These are phyloP conservation scores for Ogataea pini DNA, from an alignment of 805 yeast species.

Conservation along the genomic window DNA sequence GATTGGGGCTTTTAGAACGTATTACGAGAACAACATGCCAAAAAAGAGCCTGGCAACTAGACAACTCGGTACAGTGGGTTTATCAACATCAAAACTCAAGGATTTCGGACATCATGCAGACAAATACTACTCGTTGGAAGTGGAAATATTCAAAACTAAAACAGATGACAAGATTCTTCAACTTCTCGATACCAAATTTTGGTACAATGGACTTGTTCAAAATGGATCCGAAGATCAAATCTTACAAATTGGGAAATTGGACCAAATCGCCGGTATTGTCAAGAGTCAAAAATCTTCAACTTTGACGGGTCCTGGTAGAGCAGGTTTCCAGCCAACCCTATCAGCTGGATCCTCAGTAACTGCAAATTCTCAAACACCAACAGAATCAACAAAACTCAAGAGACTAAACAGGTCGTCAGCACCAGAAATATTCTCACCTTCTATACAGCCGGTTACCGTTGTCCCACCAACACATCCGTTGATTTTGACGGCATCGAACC, in stretches of 20 bases:
- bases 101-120: slow-evolving; percentile 75
- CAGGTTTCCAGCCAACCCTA: slow-evolving; percentile 5
- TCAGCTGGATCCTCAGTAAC: slow-evolving; percentile 10
- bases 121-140: slow-evolving; percentile 64
- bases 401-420: slow-evolving; percentile 8
- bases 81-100: slow-evolving; percentile 54
- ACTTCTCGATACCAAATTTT: slow-evolving; percentile 45
- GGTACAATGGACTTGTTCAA: slow-evolving; percentile 42
- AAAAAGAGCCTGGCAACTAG: slow-evolving; percentile 1
- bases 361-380: slow-evolving; percentile 3
- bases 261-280: slow-evolving; percentile 9
- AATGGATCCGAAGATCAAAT: slow-evolving; percentile 17
- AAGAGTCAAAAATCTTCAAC: slow-evolving; percentile 4
- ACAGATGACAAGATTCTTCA: slow-evolving; percentile 50
- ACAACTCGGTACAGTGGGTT: slow-evolving; percentile 15
- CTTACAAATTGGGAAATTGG: slow-evolving; percentile 14
- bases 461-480: background rate
- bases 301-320: background rate
- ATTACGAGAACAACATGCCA: slow-evolving; percentile 30
- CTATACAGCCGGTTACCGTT: slow-evolving; percentile 6
- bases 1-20: slow-evolving; percentile 87
- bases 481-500: slow-evolving; percentile 5
- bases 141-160: slow-evolving; percentile 57
- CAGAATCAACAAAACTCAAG: slow-evolving; percentile 10
- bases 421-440: slow-evolving; percentile 14